Base-by-base conservation (phyloP, 1,284 basidiomycete species). In the Cryptococcus amylolentus region DNA sequence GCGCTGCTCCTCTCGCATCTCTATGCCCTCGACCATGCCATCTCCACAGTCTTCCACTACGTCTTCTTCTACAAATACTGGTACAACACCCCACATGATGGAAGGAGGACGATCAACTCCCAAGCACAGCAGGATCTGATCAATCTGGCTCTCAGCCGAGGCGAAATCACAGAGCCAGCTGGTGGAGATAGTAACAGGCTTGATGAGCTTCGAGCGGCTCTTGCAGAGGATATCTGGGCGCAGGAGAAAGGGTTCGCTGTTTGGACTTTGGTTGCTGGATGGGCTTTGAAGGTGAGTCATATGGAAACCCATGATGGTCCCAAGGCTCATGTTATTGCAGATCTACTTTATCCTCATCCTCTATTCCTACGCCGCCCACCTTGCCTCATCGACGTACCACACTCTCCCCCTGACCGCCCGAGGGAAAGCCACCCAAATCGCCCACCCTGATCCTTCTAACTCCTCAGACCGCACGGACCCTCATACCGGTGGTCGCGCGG, bases 361-460 rank as follows among this genome's bases (percentile, higher is more conserved):
- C 38, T 98, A 98, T 77, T 97, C 95, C 10, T 98, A 91, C 75
- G 93, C 94, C 3, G 81, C 86, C 1, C 95, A 98, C 75, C 86
- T 98, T 47, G 88, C 94, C 40, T 88, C 88, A 69, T 90, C 91
- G 48, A 89, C 91, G 13, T 98, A 96, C 73, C 87, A 89, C 66
- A 81, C 86, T 16, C 84, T 97, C 44, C 88, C 91, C 4, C 81
- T 82, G 20, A 80, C 80, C 4, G 64, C 66, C 48, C 60, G 69
- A 48, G 55, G 64, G 9, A 64, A 62, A 51, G 68, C 68, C 4
- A 64, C 66, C 3, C 55, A 54, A 35, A 56, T 61, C 14, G 65
- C 63, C 12, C 68, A 70, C 46, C 68, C 64, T 41, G 62, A 63
- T 26, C 67, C 63, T 16, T 6, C 35, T n/a, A n/a, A 27, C 7